Percentiles rank a stretch among this genome's conserved stretches.
phyloP scores from a whole-genome alignment of 73 alveolate species.

The Tetrahymena borealis region DNA sequence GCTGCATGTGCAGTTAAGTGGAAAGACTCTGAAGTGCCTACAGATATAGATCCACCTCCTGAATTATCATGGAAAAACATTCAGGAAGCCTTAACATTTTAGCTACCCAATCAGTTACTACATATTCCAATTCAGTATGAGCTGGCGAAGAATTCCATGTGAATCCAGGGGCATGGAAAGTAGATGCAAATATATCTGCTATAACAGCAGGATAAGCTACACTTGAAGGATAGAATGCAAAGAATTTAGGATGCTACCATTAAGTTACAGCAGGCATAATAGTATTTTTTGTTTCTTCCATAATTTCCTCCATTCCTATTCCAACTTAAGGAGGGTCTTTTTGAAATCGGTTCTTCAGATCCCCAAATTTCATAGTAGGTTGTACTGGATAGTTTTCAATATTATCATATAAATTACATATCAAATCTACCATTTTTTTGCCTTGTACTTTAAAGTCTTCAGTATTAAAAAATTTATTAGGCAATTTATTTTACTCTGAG shows the following conservation, averaged over 20 bases:
- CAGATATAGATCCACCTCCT: conserved; percentile 42
- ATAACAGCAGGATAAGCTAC: conserved; percentile 21
- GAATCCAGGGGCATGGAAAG: conserved; percentile 41
- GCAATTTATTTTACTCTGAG: too few species aligned
- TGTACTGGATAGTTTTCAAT: conserved; percentile 1
- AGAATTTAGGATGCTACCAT: conserved; percentile 40
- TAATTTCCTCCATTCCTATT: neutral
- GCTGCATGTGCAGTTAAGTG: conserved; percentile 28
- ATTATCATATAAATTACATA: neutral
- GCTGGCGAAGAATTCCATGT: conserved; percentile 38
- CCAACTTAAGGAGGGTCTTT: conserved; percentile 27
- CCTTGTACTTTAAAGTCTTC: neutral
- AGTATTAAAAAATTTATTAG: neutral
- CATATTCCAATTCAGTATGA: conserved; percentile 32
- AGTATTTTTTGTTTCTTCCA: conserved; percentile 26
- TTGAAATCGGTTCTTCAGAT: conserved; percentile 3
- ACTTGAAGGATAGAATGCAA: conserved; percentile 24
- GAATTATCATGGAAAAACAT: conserved; percentile 6
- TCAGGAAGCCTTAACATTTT: conserved; percentile 10
- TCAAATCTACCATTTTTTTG: neutral
- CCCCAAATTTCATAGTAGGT: conserved; percentile 21
- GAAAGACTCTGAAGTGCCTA: conserved; percentile 20
- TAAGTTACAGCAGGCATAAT: conserved; percentile 27
- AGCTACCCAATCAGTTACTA: conserved; percentile 37
- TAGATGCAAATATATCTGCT: conserved; percentile 42